Evolutionary conservation across 805 yeast species (phyloP).

Genomic region (Saturnispora halmiae): DNA sequence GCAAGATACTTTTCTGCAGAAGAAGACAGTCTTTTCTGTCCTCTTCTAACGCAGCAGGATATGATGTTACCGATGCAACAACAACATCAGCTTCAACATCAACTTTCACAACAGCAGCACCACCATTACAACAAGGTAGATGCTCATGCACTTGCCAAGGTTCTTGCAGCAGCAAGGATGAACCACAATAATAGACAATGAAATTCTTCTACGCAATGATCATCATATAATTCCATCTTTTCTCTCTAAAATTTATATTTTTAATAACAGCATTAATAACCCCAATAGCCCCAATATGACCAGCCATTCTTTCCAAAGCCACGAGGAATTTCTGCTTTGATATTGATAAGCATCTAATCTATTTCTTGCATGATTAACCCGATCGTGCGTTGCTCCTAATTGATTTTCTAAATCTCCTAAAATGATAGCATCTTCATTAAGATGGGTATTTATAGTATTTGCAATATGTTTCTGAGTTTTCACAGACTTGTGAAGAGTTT

Average conservation of each 20-base stretch:
- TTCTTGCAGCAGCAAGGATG: constrained; percentile 8
- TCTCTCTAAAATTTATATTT: constrained; percentile 4
- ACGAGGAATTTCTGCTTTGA: not conserved
- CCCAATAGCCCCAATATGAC: constrained; percentile 36
- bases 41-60: constrained; percentile 4
- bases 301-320: constrained; percentile 36
- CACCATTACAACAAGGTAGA: constrained; percentile 4
- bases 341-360: constrained; percentile 33
- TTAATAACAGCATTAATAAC: constrained; percentile 36
- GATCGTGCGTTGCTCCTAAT: constrained; percentile 34
- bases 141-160: constrained; percentile 8
- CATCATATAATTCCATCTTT: too few species aligned
- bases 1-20: constrained; percentile 7
- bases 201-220: not conserved
- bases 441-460: constrained; percentile 37
- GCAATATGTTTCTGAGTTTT: constrained; percentile 38
- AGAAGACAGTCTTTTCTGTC: constrained; percentile 9
- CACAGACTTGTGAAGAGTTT: constrained; percentile 34
- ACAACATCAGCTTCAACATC: constrained; percentile 1
- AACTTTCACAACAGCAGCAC: not conserved
- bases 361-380: constrained; percentile 33
- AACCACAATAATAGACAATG: not conserved
- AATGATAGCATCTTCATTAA: constrained; percentile 39
- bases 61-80: constrained; percentile 1
- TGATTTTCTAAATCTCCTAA: constrained; percentile 42